Evolutionary conservation across 345 rosid species (phyloP).

Genomic region (Litchi chinensis): DNA sequence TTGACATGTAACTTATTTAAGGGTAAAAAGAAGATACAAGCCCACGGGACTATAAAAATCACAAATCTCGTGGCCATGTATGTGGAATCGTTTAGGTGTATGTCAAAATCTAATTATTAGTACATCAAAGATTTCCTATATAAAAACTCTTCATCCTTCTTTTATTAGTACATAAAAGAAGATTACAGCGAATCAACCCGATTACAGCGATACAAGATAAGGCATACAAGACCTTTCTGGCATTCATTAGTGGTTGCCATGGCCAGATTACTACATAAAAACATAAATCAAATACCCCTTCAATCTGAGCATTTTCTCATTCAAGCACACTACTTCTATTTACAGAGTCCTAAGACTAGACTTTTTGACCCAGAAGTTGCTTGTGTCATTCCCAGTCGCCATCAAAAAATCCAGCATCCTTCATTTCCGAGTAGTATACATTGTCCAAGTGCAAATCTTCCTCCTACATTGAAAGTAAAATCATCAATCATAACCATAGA

Average conservation of each 20-base stretch:
- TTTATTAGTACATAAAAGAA: neutral
- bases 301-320: neutral
- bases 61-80: no score
- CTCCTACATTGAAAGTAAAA: constrained; percentile 48
- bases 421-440: constrained; percentile 93
- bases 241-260: neutral
- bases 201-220: neutral
- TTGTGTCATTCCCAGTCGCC: constrained; percentile 72
- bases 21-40: neutral
- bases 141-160: no score
- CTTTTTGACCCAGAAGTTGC: neutral
- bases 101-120: no score
- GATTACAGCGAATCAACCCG: neutral
- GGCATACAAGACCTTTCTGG: neutral
- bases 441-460: constrained; percentile 80
- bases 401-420: constrained; percentile 92
- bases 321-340: constrained; percentile 17
- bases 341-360: constrained; percentile 20
- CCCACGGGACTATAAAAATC: no score
- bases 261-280: neutral
- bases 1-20: neutral
- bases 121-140: neutral
- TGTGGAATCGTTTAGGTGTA: no score
- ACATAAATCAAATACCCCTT: neutral
- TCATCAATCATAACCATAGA: neutral